A percentile compares a stretch with the other conserved stretches of the same genome.
These are phyloP conservation scores for Rhazya stricta DNA, from an alignment of 257 asterid genomes.

Conservation along the genomic window DNA sequence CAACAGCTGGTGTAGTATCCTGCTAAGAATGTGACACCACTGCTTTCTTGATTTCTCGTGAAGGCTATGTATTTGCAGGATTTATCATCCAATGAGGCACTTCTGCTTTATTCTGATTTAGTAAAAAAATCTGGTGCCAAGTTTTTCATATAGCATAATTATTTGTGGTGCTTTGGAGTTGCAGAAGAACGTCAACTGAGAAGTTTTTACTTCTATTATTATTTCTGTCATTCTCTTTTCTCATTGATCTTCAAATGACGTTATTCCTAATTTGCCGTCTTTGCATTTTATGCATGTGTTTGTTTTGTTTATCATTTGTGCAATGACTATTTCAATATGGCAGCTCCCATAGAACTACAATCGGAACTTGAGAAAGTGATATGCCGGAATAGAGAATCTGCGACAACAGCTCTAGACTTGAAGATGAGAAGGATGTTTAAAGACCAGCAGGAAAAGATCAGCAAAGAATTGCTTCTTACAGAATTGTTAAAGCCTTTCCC, in stretches of 20 bases:
- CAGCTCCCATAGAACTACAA: conserved; percentile 89
- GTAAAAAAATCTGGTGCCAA: neutral
- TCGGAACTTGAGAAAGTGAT: conserved; percentile 80
- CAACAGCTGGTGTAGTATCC: too few species aligned
- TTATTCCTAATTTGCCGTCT: neutral
- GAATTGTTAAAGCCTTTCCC: conserved; percentile 92
- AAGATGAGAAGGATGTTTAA: conserved; percentile 90
- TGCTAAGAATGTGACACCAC: too few species aligned
- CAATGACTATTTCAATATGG: conserved; percentile 23
- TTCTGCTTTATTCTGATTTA: neutral
- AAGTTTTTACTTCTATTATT: neutral
- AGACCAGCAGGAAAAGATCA: conserved; percentile 72
- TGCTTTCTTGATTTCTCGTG: too few species aligned
- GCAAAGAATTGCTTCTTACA: conserved; percentile 64
- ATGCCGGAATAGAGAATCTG: conserved; percentile 64
- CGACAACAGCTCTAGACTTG: conserved; percentile 82
- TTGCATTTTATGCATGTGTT: neutral
- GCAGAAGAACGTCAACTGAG: neutral
- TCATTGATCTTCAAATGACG: neutral
- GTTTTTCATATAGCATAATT: neutral
- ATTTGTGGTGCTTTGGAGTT: neutral
- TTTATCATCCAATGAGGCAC: neutral
- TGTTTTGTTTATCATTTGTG: conserved; percentile 2
- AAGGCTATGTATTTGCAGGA: neutral
- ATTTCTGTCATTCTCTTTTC: neutral